Percentiles rank a stretch among this genome's conserved stretches.
Conservation (phyloP, 495 filamentous ascomycete genomes). For the Apodospora peruviana region DNA sequence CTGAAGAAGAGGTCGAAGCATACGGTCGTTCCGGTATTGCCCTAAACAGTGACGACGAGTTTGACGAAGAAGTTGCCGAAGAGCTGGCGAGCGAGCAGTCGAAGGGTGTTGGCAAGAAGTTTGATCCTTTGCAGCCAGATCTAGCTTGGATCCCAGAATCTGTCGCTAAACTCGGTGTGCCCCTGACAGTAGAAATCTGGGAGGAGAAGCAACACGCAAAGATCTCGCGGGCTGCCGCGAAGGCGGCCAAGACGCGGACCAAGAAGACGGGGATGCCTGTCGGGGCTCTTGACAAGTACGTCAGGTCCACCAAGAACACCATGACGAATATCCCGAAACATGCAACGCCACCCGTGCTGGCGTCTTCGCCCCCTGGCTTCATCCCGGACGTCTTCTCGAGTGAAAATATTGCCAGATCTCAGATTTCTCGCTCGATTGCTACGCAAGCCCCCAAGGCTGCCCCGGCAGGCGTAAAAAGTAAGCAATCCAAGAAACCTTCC, state of each 20-base stretch:
- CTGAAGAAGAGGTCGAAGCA: constrained; percentile 48
- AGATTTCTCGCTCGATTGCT: not conserved
- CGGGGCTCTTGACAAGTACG: constrained; percentile 30
- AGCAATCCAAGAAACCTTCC: constrained; percentile 25
- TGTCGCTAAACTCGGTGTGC: constrained; percentile 63
- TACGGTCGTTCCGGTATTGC: constrained; percentile 45
- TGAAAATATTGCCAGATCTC: not conserved
- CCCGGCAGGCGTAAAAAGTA: constrained; percentile 19
- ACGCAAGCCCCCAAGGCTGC: constrained; percentile 9
- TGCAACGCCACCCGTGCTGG: not conserved
- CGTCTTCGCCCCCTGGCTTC: not conserved
- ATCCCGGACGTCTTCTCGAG: not conserved
- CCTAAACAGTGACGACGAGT: constrained; percentile 50
- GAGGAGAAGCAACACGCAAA: constrained; percentile 56
- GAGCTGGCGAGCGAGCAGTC: constrained; percentile 12
- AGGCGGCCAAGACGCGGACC: constrained; percentile 14
- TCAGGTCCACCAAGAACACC: constrained; percentile 32
- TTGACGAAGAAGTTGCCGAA: constrained; percentile 48
- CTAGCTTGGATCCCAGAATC: constrained; percentile 71
- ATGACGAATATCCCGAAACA: constrained; percentile 1
- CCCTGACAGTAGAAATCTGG: constrained; percentile 70
- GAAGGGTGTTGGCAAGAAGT: constrained; percentile 42
- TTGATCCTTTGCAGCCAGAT: constrained; percentile 65
- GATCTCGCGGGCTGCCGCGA: constrained; percentile 15
- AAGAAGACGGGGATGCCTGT: constrained; percentile 21